Evolutionary conservation across 345 rosid species (phyloP), one percentile per base, ranked within the genome.

Genomic region (Melastoma malabathricum): DNA sequence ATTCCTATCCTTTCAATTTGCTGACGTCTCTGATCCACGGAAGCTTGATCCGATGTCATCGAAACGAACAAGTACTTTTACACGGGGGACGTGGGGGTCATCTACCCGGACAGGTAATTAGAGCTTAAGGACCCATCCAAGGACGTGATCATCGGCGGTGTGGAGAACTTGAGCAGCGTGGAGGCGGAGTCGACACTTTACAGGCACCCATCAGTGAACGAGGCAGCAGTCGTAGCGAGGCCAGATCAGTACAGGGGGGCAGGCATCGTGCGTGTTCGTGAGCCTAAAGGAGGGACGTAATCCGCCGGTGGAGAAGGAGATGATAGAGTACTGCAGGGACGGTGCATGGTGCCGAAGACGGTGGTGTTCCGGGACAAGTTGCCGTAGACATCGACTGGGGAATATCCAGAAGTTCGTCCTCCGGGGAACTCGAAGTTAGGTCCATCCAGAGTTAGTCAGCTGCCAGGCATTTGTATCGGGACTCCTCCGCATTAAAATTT

Each of bases 161-260:
- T 94, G 27, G 97, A 88, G 73, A 88, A 84, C 44, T 60, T 88
- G 56, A 79, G 88, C 58, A 79, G 81, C 15, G 76, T 82, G 48
- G 90, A 88, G 73, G 86, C 82, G 0, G 90, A 88, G 38, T 74
- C 85, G 2, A 75, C 82, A 53, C 15, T 88, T 56, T 88, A 88
- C 29, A 47, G 65, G 49, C 79, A 84, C 47, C 84, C 86, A 0
- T 81, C 78, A 5, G 67, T 88, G 31, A 56, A 56, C 5, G 97
- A 88, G 68, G 97, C 77, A 14, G 90, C 94, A 4, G 94, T 88
- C 47, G 97, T 84, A 56, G 94, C 85, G 0, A 57, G 86, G 66
- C 94, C 90, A 0, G 88, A 84, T 44, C 77, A 80, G 53, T 72
- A 58, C 15, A 84, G 97, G 94, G 97, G 97, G 27, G 84, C n/a